phyloP scores from a whole-genome alignment of 345 rosid genomes.

The Salix suchowensis region DNA sequence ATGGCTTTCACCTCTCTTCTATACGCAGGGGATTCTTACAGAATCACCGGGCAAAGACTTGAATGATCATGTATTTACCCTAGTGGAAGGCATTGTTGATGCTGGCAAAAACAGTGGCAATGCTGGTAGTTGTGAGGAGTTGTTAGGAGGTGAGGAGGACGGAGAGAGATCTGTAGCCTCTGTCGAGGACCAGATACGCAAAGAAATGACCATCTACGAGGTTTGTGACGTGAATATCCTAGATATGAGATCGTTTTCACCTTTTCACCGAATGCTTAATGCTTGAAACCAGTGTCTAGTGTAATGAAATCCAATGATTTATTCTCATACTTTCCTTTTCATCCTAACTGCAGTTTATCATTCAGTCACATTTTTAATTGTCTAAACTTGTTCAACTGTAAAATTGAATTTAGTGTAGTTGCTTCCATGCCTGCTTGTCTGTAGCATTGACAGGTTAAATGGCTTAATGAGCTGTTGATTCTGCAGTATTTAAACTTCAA shows the following conservation, averaged over 20 bases:
- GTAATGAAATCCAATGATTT: background rate
- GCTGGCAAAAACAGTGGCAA: slow-evolving; percentile 50
- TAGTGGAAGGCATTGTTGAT: slow-evolving; percentile 62
- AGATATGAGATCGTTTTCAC: background rate
- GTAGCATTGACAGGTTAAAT: background rate
- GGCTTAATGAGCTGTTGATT: background rate
- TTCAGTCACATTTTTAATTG: background rate
- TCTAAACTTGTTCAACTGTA: background rate
- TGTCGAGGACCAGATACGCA: slow-evolving; percentile 77
- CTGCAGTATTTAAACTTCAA: too few species aligned
- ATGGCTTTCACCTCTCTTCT: slow-evolving; percentile 9
- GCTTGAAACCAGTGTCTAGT: background rate
- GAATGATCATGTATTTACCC: slow-evolving; percentile 45
- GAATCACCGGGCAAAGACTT: slow-evolving; percentile 58
- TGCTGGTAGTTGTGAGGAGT: slow-evolving; percentile 46
- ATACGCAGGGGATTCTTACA: slow-evolving; percentile 66
- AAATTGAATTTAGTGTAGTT: background rate
- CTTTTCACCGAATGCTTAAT: background rate
- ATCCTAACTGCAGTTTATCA: background rate
- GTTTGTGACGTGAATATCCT: slow-evolving; percentile 21
- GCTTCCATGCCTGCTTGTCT: background rate
- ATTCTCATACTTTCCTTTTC: background rate
- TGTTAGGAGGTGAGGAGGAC: slow-evolving; percentile 75
- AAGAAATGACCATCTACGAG: slow-evolving; percentile 92
- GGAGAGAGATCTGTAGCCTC: slow-evolving; percentile 70